Evolutionary conservation across 768 basidiomycete genomes (phyloP), one percentile per base, ranked within the genome.

Genomic region (Podaxis mareebaensis): DNA sequence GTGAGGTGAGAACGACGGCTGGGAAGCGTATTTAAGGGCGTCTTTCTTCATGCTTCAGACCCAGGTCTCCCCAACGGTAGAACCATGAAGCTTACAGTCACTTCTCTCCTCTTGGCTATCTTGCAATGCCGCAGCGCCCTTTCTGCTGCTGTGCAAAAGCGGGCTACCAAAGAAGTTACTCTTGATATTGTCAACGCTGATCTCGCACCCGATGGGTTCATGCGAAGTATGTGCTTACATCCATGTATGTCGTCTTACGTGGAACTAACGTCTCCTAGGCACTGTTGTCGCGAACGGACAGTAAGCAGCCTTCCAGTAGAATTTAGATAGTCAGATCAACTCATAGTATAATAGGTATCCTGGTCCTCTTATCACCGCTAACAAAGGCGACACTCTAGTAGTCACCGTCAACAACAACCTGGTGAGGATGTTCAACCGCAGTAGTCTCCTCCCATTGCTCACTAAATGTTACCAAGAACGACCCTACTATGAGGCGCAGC

Each of bases 121-220:
- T 58, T 67, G 40, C 53, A 62, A 38, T 64, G 66, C 52, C 66
- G 53, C 36, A 66, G 54, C 44, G 64, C 53, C 39, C 49, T 49
- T 55, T 58, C 40, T 44, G 68, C 66, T 51, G 56, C 20, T 46
- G 44, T 20, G 44, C 44, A 17, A 20, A 8, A 7, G n/a, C 17
- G 20, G 20, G 44, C 20, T 1, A 46, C 44, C 7, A 70, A 69
- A 49, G n/a, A 64, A 4, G 68, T 71, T 13, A 71, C 71, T n/a
- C 66, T 84, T 3, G 65, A 73, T 44, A 73, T 84, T 53, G 69
- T 69, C 5, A 84, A 84, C 69, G 73, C 71, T 57, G 53, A 72
- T 15, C 78, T 85, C 56, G 69, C 79, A 13, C 85, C 84, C 0
- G 85, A 85, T 71, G 84, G 84, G 20, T 83, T 78, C 64, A 60